Conservation (phyloP, 2,329 filamentous ascomycete species). For the Trichoderma simmonsii region DNA sequence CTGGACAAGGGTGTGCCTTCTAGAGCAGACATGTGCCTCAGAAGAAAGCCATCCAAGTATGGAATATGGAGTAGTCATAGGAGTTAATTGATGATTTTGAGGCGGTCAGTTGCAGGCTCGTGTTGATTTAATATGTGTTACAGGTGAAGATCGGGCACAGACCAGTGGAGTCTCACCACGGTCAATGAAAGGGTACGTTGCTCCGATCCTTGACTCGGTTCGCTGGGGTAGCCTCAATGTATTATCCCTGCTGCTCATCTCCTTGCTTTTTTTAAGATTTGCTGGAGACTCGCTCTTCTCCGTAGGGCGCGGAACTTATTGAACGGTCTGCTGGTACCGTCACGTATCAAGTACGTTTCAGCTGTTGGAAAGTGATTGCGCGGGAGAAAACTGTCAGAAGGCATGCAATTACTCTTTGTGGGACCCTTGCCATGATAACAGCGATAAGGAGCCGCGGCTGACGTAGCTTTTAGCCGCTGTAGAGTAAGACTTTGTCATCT, state of each 20-base stretch:
- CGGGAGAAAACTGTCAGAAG: not conserved
- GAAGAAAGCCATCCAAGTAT: not conserved
- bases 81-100: not conserved
- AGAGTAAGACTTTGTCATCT: not conserved
- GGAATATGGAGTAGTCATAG: not conserved
- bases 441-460: not conserved
- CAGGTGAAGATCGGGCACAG: slow-evolving; percentile 1
- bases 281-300: not conserved
- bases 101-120: not conserved
- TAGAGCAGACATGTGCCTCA: not conserved
- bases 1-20: not conserved
- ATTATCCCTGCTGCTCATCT: slow-evolving; percentile 10
- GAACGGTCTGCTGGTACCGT: not conserved
- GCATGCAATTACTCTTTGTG: not conserved
- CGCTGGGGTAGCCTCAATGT: not conserved
- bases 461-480: not conserved
- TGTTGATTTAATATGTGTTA: not conserved
- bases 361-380: not conserved
- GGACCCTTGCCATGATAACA: not conserved
- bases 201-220: slow-evolving; percentile 5
- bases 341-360: not conserved
- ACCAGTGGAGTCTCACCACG: slow-evolving; percentile 4
- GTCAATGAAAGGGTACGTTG: not conserved
- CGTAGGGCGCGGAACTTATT: not conserved
- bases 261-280: not conserved